Evolutionary conservation across 208 protist genomes (phyloP), one percentile per base, ranked within the genome.

Genomic region (Porcisia hertigi): DNA sequence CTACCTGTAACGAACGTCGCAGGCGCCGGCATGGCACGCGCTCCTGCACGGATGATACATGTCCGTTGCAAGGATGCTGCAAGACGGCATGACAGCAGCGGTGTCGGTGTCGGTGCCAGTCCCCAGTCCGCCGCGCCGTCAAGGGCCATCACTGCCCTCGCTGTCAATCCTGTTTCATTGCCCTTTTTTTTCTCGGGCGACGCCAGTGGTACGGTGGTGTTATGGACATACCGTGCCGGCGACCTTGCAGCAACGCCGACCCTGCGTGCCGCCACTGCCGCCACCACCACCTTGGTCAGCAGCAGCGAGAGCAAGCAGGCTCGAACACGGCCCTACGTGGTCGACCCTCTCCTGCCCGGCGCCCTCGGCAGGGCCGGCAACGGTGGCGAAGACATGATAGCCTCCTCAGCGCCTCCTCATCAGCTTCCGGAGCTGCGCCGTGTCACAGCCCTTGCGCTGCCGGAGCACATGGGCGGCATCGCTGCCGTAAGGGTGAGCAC

Each of bases 131-230:
- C 62, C 43, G 59, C 36, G 30, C 39, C 52, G 59, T 62, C 53
- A 30, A 30, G 16, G 30, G 58, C 63, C 20, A 88, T 86, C 62
- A 88, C 87, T 1, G 75, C 81, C 18, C 60, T 92, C 58, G 81
- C 80, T n/a, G 83, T 92, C 18, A 73, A 88, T 43, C 59, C 71
- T 0, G 65, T 75, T 65, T 67, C 84, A 11, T 84, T 81, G 64
- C 90, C 87, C 0, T 89, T 94, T 76, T 85, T 92, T 54, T 89
- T 94, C 52, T 79, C 86, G 2, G 90, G 90, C 34, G 82, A 92
- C 60, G 79, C 65, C 9, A 69, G 77, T 54, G 90, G 87, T 4
- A 63, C 43, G 18, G 81, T 94, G 60, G 79, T 71, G 58, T 71
- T 91, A 67, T 93, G 89, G 86, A 85, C 80, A 43, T 86, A 86